Conservation (phyloP, 164 flowering plant genomes). For the Magnolia kwangsiensis region DNA sequence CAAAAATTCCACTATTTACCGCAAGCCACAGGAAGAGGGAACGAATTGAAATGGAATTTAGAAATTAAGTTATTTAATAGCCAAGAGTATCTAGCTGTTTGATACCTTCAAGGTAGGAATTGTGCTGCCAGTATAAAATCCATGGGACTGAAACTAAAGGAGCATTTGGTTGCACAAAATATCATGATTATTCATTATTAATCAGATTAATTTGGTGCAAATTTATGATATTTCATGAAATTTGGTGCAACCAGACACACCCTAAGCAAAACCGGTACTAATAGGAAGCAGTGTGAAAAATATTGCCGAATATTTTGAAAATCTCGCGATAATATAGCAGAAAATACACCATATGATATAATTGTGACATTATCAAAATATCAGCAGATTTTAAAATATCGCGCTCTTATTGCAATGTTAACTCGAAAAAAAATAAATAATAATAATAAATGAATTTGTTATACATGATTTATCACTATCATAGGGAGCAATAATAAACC, state of each 20-base stretch:
- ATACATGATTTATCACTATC: too few relatives aligned
- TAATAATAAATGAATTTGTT: too few relatives aligned
- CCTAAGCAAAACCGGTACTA: too few relatives aligned
- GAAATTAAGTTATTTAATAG: too few relatives aligned
- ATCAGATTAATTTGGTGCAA: neutral
- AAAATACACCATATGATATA: too few relatives aligned
- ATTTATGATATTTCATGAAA: neutral
- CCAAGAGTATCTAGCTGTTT: neutral
- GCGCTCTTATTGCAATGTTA: neutral
- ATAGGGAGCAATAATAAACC: conserved; percentile 35
- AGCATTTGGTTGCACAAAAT: neutral
- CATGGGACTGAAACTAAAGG: neutral
- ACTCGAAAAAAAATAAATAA: neutral
- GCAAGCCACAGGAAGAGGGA: neutral
- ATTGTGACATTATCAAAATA: too few relatives aligned
- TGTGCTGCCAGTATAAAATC: neutral
- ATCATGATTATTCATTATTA: neutral
- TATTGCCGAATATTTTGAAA: too few relatives aligned
- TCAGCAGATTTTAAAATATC: neutral
- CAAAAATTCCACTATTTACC: neutral
- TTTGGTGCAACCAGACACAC: too few relatives aligned
- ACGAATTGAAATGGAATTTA: neutral
- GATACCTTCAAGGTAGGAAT: neutral
- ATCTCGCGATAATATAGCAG: too few relatives aligned
- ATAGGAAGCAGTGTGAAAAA: too few relatives aligned